A percentile compares a stretch with the other conserved stretches of the same genome.
These are phyloP conservation scores for Scutellospora calospora DNA, from an alignment of 371 early-diverging fungal genomes.

Conservation along the genomic window DNA sequence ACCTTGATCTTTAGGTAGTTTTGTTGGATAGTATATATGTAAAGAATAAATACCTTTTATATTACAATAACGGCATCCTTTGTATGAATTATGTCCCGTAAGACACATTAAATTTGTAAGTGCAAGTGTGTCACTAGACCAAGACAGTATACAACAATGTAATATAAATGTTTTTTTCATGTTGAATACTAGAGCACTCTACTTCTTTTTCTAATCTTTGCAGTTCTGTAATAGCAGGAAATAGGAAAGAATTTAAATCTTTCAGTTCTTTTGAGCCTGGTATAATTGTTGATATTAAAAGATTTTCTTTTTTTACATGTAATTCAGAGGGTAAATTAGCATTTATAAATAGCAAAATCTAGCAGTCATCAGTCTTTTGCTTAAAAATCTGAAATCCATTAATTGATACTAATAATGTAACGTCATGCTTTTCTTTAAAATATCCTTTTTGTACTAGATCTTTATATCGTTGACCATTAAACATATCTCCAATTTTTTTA, in stretches of 20 bases:
- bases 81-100: conserved; percentile 12
- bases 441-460: not conserved
- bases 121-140: not conserved
- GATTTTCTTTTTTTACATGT: conserved; percentile 22
- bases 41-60: not conserved
- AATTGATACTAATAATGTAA: conserved; percentile 3
- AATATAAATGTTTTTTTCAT: too few relatives aligned
- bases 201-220: not conserved
- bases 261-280: not conserved
- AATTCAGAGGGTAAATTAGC: not conserved
- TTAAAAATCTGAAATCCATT: conserved; percentile 3
- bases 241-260: conserved; percentile 16
- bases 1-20: not conserved
- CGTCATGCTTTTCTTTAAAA: not conserved
- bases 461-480: not conserved
- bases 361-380: not conserved
- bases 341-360: not conserved
- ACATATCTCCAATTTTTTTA: not conserved
- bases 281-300: not conserved
- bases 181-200: too few relatives aligned
- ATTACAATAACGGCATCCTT: not conserved
- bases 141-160: not conserved
- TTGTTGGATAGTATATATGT: not conserved
- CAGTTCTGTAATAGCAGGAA: conserved; percentile 3
- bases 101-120: conserved; percentile 11